phyloP scores from a whole-genome alignment of 202 grass and related monocot genomes.

The Cymbopogon flexuosus region DNA sequence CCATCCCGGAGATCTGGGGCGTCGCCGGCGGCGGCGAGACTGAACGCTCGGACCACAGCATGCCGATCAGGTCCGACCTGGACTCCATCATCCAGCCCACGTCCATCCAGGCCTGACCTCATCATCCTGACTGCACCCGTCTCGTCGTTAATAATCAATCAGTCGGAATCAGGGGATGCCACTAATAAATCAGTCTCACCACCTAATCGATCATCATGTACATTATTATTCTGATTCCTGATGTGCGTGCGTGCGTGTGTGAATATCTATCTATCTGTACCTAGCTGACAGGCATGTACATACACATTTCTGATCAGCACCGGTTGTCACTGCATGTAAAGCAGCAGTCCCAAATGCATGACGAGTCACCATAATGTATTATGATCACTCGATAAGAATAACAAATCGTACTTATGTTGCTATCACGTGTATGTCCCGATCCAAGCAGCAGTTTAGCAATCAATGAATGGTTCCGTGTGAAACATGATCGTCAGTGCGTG shows the following conservation, averaged over 20 bases:
- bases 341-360: not conserved
- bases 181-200: slow-evolving; percentile 6
- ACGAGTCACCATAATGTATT: not conserved
- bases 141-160: not conserved
- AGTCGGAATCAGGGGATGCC: not conserved
- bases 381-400: not conserved
- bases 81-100: slow-evolving; percentile 42
- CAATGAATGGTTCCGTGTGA: not conserved
- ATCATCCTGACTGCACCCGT: not conserved
- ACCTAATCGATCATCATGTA: not conserved
- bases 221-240: slow-evolving; percentile 18
- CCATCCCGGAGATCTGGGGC: slow-evolving; percentile 73
- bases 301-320: slow-evolving; percentile 24
- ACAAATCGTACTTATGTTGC: not conserved
- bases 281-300: slow-evolving; percentile 25
- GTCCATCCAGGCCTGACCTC: slow-evolving; percentile 38
- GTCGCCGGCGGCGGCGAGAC: not conserved
- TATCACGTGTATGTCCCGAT: not conserved
- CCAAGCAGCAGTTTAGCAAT: not conserved
- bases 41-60: slow-evolving; percentile 2
- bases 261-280: not conserved
- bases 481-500: not conserved
- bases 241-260: not conserved
- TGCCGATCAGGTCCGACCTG: slow-evolving; percentile 40
- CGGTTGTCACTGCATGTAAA: slow-evolving; percentile 1